phyloP scores from a whole-genome alignment of 2,329 filamentous ascomycete genomes.

The Fusarium secorum region DNA sequence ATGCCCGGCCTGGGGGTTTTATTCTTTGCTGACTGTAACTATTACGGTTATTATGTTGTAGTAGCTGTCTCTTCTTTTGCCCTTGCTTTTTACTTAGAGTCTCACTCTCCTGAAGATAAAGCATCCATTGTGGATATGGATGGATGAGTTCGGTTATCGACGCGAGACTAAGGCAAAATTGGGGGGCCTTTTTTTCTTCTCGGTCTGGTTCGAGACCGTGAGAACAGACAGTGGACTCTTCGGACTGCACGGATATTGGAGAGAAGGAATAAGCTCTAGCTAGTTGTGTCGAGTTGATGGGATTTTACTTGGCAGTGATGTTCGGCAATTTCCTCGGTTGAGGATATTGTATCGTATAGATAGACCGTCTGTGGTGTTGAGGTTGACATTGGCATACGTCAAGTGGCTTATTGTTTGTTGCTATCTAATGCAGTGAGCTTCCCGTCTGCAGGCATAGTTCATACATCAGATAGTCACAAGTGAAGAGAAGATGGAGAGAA shows the following conservation, averaged over 20 bases:
- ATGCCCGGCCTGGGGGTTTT: neutral
- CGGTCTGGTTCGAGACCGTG: neutral
- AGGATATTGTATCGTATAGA: neutral
- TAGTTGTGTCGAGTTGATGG: neutral
- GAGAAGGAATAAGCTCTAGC: neutral
- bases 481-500: neutral
- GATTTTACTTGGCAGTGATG: neutral
- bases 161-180: neutral
- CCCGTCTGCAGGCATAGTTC: neutral
- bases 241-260: neutral
- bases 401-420: neutral
- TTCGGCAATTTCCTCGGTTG: neutral
- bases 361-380: slow-evolving; percentile 2
- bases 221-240: slow-evolving; percentile 1
- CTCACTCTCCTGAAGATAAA: neutral
- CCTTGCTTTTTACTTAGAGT: neutral
- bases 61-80: neutral
- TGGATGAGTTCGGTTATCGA: slow-evolving; percentile 21
- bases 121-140: neutral
- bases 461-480: neutral
- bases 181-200: neutral
- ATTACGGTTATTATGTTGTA: neutral
- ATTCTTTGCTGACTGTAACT: neutral
- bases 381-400: slow-evolving; percentile 15
- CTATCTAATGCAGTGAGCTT: neutral